Evolutionary conservation across 179 eudicot genomes (phyloP).

Genomic region (Silene coronaria): DNA sequence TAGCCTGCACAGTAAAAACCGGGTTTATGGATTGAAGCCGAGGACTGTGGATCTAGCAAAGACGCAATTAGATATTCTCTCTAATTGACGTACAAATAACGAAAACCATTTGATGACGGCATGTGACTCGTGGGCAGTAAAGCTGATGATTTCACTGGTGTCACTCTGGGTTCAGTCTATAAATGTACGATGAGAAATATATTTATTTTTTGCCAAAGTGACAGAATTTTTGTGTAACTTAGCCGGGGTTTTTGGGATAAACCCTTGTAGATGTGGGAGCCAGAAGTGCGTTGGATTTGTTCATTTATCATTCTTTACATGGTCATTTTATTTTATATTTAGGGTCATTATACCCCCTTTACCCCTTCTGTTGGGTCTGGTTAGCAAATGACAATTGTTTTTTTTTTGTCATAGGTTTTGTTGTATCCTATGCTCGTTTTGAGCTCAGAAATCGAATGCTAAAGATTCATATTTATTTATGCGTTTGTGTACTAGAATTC

Average conservation of each 20-base stretch:
- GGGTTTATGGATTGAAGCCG: conserved; percentile 13
- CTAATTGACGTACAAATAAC: conserved; percentile 13
- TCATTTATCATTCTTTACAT: conserved; percentile 24
- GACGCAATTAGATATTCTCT: conserved; percentile 7
- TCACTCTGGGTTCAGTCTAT: conserved; percentile 10
- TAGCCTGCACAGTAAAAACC: conserved; percentile 9
- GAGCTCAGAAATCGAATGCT: conserved; percentile 6
- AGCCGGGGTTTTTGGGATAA: conserved; percentile 21
- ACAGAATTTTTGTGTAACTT: conserved; percentile 17
- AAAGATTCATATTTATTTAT: neutral
- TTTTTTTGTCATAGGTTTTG: conserved; percentile 15
- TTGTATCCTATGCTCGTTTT: conserved; percentile 22
- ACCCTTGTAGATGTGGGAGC: conserved; percentile 25
- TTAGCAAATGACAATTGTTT: conserved; percentile 16
- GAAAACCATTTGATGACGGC: conserved; percentile 10
- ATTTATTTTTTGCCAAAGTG: conserved; percentile 21
- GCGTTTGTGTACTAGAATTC: neutral
- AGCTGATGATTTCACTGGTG: conserved; percentile 18
- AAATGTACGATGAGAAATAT: conserved; percentile 14
- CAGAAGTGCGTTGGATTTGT: conserved; percentile 22
- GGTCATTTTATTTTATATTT: conserved; percentile 1
- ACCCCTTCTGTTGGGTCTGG: neutral
- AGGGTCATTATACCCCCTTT: conserved; percentile 5
- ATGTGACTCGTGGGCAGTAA: conserved; percentile 18
- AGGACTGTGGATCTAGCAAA: conserved; percentile 11